A percentile compares a stretch with the other conserved stretches of the same genome.
Evolutionary conservation across 2,329 filamentous ascomycete species (phyloP).

Genomic region (Fonsecaea pedrosoi): DNA sequence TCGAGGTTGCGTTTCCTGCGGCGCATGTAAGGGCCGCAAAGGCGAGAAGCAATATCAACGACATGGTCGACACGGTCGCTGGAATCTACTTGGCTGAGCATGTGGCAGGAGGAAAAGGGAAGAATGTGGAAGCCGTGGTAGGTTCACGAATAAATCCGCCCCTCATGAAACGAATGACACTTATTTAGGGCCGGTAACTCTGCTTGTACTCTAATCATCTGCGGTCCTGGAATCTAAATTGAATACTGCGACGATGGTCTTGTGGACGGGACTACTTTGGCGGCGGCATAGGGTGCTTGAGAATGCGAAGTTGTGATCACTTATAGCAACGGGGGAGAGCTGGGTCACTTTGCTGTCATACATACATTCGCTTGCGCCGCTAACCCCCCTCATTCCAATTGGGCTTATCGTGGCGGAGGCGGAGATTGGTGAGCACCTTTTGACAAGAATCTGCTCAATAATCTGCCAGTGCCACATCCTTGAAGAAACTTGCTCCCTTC

Average conservation of each 20-base stretch:
- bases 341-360: background rate
- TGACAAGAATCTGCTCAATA: background rate
- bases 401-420: background rate
- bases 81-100: background rate
- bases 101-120: background rate
- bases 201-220: background rate
- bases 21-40: background rate
- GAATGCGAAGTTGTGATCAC: background rate
- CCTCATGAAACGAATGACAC: background rate
- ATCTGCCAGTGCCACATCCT: background rate
- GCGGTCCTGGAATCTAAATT: background rate
- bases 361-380: background rate
- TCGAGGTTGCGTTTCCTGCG: background rate
- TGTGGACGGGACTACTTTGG: background rate
- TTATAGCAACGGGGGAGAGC: background rate
- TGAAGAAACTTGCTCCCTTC: background rate
- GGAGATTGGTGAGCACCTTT: background rate
- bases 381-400: background rate
- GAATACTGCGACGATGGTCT: background rate
- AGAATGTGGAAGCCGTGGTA: background rate
- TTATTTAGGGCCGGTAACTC: background rate
- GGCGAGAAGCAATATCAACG: background rate
- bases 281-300: background rate
- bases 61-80: background rate
- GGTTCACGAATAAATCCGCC: background rate